Percentiles rank a stretch among this genome's conserved stretches.
phyloP scores from a whole-genome alignment of 2,329 filamentous ascomycete genomes.

The Botrytis aclada region DNA sequence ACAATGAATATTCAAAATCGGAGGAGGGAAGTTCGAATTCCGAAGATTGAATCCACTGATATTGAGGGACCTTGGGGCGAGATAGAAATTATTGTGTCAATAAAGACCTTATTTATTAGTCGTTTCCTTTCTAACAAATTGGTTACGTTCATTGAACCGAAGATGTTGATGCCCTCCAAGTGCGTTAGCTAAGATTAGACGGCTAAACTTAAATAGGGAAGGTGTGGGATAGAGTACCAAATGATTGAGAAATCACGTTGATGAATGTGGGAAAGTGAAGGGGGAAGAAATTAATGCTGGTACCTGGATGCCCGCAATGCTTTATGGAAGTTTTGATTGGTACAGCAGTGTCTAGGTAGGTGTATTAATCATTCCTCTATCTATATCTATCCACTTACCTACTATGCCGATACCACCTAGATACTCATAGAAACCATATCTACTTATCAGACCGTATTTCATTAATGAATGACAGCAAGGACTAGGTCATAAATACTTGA shows the following conservation, averaged over 20 bases:
- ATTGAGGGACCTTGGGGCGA: not conserved
- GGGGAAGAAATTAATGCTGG: not conserved
- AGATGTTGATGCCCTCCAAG: slow-evolving; percentile 11
- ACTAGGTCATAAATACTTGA: not conserved
- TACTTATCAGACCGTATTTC: not conserved
- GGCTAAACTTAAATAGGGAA: slow-evolving; percentile 4
- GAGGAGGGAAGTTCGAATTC: not conserved
- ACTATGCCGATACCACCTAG: too few species aligned
- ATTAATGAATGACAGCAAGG: not conserved
- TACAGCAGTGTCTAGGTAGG: not conserved
- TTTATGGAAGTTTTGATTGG: not conserved
- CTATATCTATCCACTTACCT: not conserved
- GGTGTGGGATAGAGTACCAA: not conserved
- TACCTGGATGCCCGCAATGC: not conserved
- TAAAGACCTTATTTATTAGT: not conserved
- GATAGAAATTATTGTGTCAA: slow-evolving; percentile 8
- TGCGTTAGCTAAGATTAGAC: not conserved
- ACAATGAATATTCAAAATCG: slow-evolving; percentile 11
- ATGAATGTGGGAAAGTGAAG: slow-evolving; percentile 3
- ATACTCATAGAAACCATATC: not conserved
- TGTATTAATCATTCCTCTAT: not conserved
- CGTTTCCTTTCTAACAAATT: slow-evolving; percentile 3
- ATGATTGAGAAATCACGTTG: slow-evolving; percentile 5
- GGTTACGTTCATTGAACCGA: slow-evolving; percentile 6
- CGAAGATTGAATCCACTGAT: not conserved